Evolutionary conservation across 306 rosid genomes (phyloP).

Genomic region (Leucaena leucocephala): DNA sequence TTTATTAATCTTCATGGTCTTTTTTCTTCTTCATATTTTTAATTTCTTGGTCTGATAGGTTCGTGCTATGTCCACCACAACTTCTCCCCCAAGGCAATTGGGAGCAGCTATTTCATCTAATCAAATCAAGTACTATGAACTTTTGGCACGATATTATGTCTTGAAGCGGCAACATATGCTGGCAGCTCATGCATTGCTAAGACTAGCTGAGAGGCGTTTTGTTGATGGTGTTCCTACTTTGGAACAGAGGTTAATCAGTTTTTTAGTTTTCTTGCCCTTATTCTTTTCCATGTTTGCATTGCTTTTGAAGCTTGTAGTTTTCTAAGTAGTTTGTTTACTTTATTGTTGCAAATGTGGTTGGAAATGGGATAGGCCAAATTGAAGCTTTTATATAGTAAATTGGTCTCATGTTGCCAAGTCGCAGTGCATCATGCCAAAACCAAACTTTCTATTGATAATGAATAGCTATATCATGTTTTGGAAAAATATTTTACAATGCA

Average conservation of each 20-base stretch:
- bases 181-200: conserved; percentile 86
- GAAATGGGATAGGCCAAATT: conserved; percentile 23
- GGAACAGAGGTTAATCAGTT: conserved; percentile 68
- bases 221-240: conserved; percentile 67
- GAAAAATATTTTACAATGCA: conserved; percentile 11
- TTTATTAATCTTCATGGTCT: conserved; percentile 33
- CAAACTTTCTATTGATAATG: conserved; percentile 20
- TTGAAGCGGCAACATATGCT: conserved; percentile 89
- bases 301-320: conserved; percentile 28
- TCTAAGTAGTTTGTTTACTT: conserved; percentile 16
- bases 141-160: conserved; percentile 89
- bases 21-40: conserved; percentile 7
- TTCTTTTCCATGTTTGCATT: conserved; percentile 21
- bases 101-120: conserved; percentile 63
- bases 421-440: conserved; percentile 13
- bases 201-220: conserved; percentile 86
- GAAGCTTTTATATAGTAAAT: conserved; percentile 5
- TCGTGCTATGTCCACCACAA: conserved; percentile 64
- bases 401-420: conserved; percentile 29
- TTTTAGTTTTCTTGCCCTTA: conserved; percentile 22
- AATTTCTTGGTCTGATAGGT: conserved; percentile 50
- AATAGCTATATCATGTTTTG: conserved; percentile 7
- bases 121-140: conserved; percentile 82
- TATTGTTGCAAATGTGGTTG: conserved; percentile 33
- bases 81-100: conserved; percentile 67